phyloP scores from a whole-genome alignment of 352 stramenopile genomes.

The Phytophthora pistaciae region DNA sequence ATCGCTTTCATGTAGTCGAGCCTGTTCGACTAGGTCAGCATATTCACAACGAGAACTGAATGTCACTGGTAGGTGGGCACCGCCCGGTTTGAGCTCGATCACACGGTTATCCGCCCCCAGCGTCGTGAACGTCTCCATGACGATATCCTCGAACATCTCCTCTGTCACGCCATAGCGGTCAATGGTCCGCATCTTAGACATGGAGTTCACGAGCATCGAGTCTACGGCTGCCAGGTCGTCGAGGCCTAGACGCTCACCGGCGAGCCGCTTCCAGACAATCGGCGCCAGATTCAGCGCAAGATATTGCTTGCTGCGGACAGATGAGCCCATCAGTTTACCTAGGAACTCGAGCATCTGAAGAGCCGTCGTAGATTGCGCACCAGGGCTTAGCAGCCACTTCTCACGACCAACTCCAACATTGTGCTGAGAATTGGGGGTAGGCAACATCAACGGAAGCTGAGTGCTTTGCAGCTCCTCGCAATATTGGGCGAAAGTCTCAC shows the following conservation, averaged over 20 bases:
- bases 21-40: slow-evolving; percentile 81
- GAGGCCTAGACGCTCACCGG: slow-evolving; percentile 66
- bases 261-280: slow-evolving; percentile 93
- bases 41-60: slow-evolving; percentile 85
- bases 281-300: slow-evolving; percentile 87
- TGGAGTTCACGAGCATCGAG: slow-evolving; percentile 89
- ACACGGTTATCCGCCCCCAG: slow-evolving; percentile 86
- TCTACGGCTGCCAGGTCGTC: slow-evolving; percentile 91
- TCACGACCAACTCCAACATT: slow-evolving; percentile 90
- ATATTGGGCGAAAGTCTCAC: slow-evolving; percentile 88
- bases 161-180: slow-evolving; percentile 78
- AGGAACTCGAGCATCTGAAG: slow-evolving; percentile 93
- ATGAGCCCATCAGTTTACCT: slow-evolving; percentile 92
- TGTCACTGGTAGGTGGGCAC: slow-evolving; percentile 74
- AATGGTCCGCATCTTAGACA: slow-evolving; percentile 89
- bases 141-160: slow-evolving; percentile 92
- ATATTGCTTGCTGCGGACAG: slow-evolving; percentile 89
- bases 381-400: slow-evolving; percentile 92
- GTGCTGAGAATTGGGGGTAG: slow-evolving; percentile 89
- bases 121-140: slow-evolving; percentile 93
- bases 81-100: slow-evolving; percentile 75
- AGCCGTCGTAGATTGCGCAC: slow-evolving; percentile 49
- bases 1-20: slow-evolving; percentile 84
- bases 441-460: slow-evolving; percentile 91
- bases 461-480: slow-evolving; percentile 78